These are phyloP conservation scores for Oryza glaberrima DNA, from an alignment of 176 grass and related monocot species.

Conservation along the genomic window DNA sequence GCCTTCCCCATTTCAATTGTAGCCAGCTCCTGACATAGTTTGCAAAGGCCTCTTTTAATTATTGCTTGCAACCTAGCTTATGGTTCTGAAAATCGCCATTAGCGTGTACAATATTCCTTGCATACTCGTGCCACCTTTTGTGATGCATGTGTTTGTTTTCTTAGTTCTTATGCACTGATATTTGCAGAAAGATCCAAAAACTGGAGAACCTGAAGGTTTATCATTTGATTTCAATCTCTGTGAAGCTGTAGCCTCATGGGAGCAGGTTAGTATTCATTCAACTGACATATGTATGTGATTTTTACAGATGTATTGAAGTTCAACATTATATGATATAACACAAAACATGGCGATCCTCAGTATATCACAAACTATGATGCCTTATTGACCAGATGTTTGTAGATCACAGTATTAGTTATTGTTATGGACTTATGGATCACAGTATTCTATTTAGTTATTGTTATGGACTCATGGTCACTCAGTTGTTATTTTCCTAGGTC, in stretches of 20 bases:
- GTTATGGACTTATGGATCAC: not conserved
- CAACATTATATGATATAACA: not conserved
- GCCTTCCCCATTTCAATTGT: not conserved
- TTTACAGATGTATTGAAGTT: not conserved
- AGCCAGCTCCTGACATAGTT: not conserved
- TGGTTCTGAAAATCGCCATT: not conserved
- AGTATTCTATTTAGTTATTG: not conserved
- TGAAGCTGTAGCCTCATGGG: slow-evolving; percentile 87
- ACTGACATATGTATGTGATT: slow-evolving; percentile 18
- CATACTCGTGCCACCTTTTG: not conserved
- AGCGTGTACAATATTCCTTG: not conserved
- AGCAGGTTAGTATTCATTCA: slow-evolving; percentile 63
- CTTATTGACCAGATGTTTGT: not conserved
- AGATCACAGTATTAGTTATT: no score
- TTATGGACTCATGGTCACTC: not conserved
- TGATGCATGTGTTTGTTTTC: slow-evolving; percentile 15
- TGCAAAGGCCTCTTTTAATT: not conserved
- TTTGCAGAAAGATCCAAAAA: slow-evolving; percentile 78
- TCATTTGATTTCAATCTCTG: slow-evolving; percentile 95
- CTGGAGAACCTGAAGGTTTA: slow-evolving; percentile 74
- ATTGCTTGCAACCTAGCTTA: not conserved
- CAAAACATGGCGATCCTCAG: not conserved
- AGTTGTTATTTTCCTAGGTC: slow-evolving; percentile 58
- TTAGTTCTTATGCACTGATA: not conserved
- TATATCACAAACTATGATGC: not conserved